Percentiles rank a stretch among this genome's conserved stretches.
Conservation (phyloP, 2,329 filamentous ascomycete species). For the Metarhizium sp. region DNA sequence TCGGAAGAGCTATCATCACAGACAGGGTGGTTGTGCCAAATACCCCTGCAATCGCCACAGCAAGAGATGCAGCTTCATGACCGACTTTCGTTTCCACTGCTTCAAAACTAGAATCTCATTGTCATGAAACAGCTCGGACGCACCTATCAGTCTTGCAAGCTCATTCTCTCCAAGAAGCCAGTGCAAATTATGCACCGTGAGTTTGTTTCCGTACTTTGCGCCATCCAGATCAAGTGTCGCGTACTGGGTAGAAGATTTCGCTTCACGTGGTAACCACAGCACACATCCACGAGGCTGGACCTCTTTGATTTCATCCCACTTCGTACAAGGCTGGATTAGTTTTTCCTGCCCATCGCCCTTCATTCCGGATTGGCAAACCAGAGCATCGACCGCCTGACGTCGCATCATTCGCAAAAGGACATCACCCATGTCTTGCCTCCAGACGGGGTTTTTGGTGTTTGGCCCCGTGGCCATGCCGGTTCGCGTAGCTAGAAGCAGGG, state of each 20-base stretch:
- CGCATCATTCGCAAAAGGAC: constrained; percentile 43
- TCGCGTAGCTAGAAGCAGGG: constrained; percentile 12
- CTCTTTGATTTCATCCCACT: constrained; percentile 33
- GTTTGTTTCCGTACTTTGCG: constrained; percentile 22
- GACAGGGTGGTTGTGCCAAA: constrained; percentile 15
- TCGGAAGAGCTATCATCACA: not conserved
- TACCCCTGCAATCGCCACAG: constrained; percentile 54
- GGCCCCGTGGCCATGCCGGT: constrained; percentile 17
- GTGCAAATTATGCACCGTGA: constrained; percentile 44
- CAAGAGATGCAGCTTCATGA: constrained; percentile 35
- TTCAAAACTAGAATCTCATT: constrained; percentile 33
- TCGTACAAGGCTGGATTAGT: constrained; percentile 28
- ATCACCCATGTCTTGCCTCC: constrained; percentile 45
- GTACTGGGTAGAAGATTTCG: constrained; percentile 24
- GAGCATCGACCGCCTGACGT: constrained; percentile 32
- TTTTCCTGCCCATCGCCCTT: constrained; percentile 20
- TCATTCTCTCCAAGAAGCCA: constrained; percentile 41
- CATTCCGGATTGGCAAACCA: constrained; percentile 22
- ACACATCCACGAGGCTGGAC: constrained; percentile 34
- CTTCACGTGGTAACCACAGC: constrained; percentile 28
- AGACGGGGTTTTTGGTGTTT: constrained; percentile 11
- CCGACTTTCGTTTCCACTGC: constrained; percentile 26
- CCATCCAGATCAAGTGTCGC: constrained; percentile 34
- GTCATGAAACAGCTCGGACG: constrained; percentile 24
- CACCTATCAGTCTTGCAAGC: constrained; percentile 26